A percentile compares a stretch with the other conserved stretches of the same genome.
Evolutionary conservation across 768 basidiomycete species (phyloP).

Genomic region (Clavulina sp.): DNA sequence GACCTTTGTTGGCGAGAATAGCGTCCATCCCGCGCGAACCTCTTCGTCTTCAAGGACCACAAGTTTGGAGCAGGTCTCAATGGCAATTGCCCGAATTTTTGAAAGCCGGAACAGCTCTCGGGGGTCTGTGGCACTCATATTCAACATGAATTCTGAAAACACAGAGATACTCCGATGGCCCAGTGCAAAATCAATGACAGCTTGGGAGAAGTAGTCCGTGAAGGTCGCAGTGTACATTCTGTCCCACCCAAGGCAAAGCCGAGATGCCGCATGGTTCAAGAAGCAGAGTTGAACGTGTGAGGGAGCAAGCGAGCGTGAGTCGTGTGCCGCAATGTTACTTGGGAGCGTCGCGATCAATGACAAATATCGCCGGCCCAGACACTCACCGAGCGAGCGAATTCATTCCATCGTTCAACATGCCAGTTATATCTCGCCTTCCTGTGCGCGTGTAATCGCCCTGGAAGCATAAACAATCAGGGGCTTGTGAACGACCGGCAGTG

Average conservation of each 20-base stretch:
- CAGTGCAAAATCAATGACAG: constrained; percentile 83
- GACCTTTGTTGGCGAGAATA: constrained; percentile 67
- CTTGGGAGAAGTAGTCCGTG: constrained; percentile 93
- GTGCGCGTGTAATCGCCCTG: constrained; percentile 87
- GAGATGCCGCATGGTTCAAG: too few species aligned
- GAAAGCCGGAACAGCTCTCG: constrained; percentile 75
- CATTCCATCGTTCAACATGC: constrained; percentile 87
- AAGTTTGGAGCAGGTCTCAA: constrained; percentile 69
- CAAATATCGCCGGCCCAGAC: too few species aligned
- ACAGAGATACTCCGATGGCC: constrained; percentile 74
- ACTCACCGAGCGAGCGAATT: constrained; percentile 82
- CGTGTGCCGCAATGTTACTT: too few species aligned
- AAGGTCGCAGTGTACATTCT: constrained; percentile 82
- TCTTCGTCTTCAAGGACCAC: constrained; percentile 63
- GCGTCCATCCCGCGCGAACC: constrained; percentile 74
- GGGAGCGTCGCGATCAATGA: too few species aligned
- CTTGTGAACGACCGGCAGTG: not conserved
- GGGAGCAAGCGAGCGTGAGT: not conserved
- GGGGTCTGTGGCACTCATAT: constrained; percentile 81
- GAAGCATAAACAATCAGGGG: constrained; percentile 5
- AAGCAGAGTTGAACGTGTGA: not conserved
- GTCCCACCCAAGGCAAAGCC: too few species aligned
- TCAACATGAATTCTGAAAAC: constrained; percentile 85
- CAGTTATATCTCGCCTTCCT: constrained; percentile 84
- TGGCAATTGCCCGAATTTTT: constrained; percentile 79